Base-by-base conservation (phyloP, 2,329 filamentous ascomycete genomes). In the Fusarium nelsonii region DNA sequence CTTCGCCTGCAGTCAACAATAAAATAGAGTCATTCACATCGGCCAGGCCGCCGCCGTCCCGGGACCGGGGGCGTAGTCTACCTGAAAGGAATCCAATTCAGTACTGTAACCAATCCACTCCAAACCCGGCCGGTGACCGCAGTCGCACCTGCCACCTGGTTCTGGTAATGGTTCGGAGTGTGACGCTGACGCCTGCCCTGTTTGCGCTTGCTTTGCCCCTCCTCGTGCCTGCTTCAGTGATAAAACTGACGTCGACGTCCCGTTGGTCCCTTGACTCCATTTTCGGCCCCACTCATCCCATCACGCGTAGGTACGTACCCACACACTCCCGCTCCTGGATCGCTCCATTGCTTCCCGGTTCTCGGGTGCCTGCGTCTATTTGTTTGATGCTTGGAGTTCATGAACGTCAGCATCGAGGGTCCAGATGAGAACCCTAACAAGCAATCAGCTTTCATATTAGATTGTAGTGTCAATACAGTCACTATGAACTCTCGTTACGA, bases 191-290 rank as follows among this genome's bases (percentile, higher is more conserved):
- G 44, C 45, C 48, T 53, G 48, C 65, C 65, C 44, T 65, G 46
- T 65, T 46, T 59, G 33, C 53, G 39, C 55, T 46, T 50, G 40
- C 41, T 51, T 46, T 53, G 52, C 53, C 51, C 61, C 60, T 56
- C 61, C 37, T 66, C 43, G 54, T 69, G 45, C 54, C 50, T 51
- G 20, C 44, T 45, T 30, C n/a, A 28, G 36, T 52, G 23, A 48
- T 9, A 56, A 57, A 45, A 48, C 64, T 70, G 68, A 70, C 68
- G 49, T 70, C 49, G 68, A 41, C 33, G n/a, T 54, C 32, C 28
- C 30, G 48, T 48, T 68, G 51, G 63, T 68, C 63, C 55, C 53
- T 60, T 65, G 32, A 76, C 75, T 6, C 71, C 59, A 48, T 40
- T 33, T 23, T 6, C 28, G 33, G 20, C 11, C 40, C 65, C 65